These are phyloP conservation scores for Mortierella hygrophila DNA, from an alignment of 192 early-diverging fungal genomes.

Conservation along the genomic window DNA sequence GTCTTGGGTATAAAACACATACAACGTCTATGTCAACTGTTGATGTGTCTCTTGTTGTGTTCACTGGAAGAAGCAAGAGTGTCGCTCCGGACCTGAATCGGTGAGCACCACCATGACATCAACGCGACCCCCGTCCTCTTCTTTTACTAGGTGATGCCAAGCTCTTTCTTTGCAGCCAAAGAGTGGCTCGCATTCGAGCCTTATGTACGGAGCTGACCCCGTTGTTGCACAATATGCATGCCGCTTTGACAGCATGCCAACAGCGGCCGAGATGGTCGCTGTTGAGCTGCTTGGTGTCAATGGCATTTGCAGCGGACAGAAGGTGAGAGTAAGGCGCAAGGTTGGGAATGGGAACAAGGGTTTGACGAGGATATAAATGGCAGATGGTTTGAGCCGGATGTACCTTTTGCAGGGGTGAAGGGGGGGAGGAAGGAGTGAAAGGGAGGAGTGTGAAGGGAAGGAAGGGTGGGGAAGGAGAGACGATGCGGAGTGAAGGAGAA, in stretches of 20 bases:
- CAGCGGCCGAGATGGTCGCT: neutral
- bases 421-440: neutral
- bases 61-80: neutral
- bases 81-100: neutral
- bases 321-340: neutral
- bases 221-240: neutral
- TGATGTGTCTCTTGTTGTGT: neutral
- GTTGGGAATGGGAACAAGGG: neutral
- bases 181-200: neutral
- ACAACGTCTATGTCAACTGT: neutral
- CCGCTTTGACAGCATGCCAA: neutral
- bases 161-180: too few relatives aligned
- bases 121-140: neutral
- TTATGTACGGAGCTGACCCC: neutral
- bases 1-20: neutral
- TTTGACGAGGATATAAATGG: too few relatives aligned
- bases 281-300: neutral
- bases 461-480: neutral
- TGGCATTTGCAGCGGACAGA: neutral
- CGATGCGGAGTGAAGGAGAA: conserved; percentile 16
- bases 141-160: neutral
- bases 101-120: neutral
- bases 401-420: neutral
- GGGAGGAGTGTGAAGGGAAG: neutral
- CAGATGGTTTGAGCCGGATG: neutral